Evolutionary conservation across 441 rosid genomes (phyloP).

Genomic region (Eruca vesicaria): DNA sequence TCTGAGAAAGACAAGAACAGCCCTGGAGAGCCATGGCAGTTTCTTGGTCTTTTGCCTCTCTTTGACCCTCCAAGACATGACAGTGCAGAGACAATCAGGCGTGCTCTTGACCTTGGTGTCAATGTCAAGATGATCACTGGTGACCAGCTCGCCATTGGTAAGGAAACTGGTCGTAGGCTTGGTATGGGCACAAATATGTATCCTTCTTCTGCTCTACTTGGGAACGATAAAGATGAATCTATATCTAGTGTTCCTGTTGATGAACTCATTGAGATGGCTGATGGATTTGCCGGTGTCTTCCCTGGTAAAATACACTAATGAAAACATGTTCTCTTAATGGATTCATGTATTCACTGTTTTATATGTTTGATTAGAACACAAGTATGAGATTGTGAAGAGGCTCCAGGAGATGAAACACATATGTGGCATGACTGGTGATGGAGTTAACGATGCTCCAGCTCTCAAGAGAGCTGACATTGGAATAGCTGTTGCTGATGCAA

Average conservation of each 20-base stretch:
- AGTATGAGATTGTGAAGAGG: no score
- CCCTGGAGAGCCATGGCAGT: conserved; percentile 65
- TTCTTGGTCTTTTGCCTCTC: conserved; percentile 66
- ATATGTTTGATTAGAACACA: conserved; percentile 49
- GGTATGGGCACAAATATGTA: conserved; percentile 85
- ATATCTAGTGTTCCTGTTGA: conserved; percentile 48
- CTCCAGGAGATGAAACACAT: no score
- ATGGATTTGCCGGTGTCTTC: conserved; percentile 80
- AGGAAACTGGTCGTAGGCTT: conserved; percentile 74
- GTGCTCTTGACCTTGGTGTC: conserved; percentile 72
- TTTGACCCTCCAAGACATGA: conserved; percentile 84
- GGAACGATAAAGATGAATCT: conserved; percentile 47
- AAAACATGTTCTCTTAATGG: neutral
- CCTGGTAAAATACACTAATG: conserved; percentile 41
- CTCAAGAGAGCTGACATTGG: no score
- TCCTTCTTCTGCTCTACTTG: conserved; percentile 70
- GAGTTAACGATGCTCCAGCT: no score
- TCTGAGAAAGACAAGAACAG: conserved; percentile 47
- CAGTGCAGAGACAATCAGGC: conserved; percentile 71
- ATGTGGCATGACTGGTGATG: conserved; percentile 78
- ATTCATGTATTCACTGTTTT: neutral
- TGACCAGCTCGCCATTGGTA: conserved; percentile 73
- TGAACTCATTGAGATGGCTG: conserved; percentile 76
- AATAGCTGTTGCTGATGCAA: no score
- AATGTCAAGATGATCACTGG: conserved; percentile 83